phyloP scores from a whole-genome alignment of 164 flowering plant genomes.

The Hamamelis virginiana region DNA sequence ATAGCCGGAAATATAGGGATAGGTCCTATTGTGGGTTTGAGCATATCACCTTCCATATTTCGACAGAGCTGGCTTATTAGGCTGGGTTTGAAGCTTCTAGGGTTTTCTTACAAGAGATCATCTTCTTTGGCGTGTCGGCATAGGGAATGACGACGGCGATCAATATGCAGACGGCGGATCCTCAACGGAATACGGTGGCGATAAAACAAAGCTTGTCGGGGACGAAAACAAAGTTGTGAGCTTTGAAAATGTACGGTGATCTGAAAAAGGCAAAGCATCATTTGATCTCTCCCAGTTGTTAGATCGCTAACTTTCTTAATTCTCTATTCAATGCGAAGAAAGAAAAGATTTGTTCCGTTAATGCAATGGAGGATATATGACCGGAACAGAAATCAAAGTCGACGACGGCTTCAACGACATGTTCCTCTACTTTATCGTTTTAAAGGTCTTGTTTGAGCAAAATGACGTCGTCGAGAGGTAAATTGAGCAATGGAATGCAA shows the following conservation, averaged over 20 bases:
- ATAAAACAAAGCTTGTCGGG: no score
- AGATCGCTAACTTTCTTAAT: conserved; percentile 33
- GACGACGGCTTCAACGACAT: conserved; percentile 19
- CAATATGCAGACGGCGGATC: no score
- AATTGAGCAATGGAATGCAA: conserved; percentile 7
- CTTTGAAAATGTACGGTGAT: conserved; percentile 33
- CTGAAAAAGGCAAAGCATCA: conserved; percentile 31
- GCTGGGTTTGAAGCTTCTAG: no score
- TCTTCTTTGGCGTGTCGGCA: no score
- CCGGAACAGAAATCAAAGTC: conserved; percentile 3
- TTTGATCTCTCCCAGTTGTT: conserved; percentile 40
- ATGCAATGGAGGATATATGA: conserved; percentile 1
- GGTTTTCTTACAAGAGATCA: no score
- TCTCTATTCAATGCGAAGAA: conserved; percentile 39
- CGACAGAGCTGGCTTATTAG: no score
- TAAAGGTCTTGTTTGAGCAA: conserved; percentile 29
- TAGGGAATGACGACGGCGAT: no score
- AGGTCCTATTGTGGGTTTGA: no score
- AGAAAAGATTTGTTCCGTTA: conserved; percentile 27
- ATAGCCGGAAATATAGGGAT: no score
- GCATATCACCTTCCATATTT: no score
- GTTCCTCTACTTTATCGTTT: conserved; percentile 17
- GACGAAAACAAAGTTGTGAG: conserved; percentile 30
- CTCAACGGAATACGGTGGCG: no score
- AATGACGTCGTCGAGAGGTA: conserved; percentile 13